phyloP scores from a whole-genome alignment of 768 basidiomycete species.

The Boletus patriciae region DNA sequence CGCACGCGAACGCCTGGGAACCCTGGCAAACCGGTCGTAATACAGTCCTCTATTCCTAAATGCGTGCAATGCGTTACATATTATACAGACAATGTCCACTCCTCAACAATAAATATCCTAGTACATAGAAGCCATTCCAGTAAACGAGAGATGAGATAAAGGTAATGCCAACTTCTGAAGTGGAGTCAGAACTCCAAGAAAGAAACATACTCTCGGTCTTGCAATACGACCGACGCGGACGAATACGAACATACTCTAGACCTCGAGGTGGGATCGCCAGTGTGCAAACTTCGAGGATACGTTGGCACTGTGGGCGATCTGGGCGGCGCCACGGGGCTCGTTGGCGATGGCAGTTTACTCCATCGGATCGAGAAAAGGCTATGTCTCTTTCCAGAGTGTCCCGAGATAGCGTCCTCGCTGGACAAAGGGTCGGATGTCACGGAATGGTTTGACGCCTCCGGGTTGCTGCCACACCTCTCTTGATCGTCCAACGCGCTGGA shows the following conservation, averaged over 20 bases:
- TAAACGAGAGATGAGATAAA: not conserved
- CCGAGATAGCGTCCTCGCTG: not conserved
- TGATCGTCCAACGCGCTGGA: constrained; percentile 2
- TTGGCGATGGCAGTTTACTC: not conserved
- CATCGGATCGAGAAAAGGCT: constrained; percentile 1
- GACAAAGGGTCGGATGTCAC: not conserved
- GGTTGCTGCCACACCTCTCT: not conserved
- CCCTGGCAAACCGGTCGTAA: not conserved
- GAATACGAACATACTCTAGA: not conserved
- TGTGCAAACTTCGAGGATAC: not conserved
- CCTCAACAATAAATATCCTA: not conserved
- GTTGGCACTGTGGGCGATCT: not conserved
- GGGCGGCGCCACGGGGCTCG: not conserved
- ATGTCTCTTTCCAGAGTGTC: not conserved
- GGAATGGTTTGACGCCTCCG: constrained; percentile 2
- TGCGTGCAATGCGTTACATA: not conserved
- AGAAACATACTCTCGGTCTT: constrained; percentile 26
- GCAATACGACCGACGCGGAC: constrained; percentile 3
- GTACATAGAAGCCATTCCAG: not conserved
- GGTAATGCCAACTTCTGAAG: not conserved
- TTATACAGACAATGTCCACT: not conserved
- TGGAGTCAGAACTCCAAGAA: constrained; percentile 24
- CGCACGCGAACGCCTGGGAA: not conserved
- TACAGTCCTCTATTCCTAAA: not conserved
- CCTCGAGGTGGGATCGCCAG: not conserved